Evolutionary conservation across 2,329 filamentous ascomycete genomes (phyloP), one percentile per base, ranked within the genome.

Genomic region (Teratosphaeria zuluensis): DNA sequence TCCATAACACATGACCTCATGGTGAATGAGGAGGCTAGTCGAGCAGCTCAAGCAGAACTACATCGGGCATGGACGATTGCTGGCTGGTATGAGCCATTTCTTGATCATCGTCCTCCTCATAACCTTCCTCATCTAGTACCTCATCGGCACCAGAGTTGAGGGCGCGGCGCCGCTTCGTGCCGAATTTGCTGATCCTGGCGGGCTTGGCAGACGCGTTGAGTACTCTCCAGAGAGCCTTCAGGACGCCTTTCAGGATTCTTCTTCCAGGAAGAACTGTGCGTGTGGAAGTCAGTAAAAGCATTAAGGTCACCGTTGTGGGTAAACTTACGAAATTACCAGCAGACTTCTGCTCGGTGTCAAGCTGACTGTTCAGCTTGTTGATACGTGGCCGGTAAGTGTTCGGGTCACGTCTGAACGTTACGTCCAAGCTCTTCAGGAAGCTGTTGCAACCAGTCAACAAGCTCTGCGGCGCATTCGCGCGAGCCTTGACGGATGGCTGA

Each of bases 371-470:
- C 71, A 85, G 79, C 84, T 99, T 99, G 84, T 99, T 99, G 81
- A 99, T 99, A 78, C 95, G 90, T 63, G 95, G 94, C 62, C 94
- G 87, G 83, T 84, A 99, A 71, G 94, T 96, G 78, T 87, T 91
- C 63, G 95, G 94, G 72, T 99, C 94, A 74, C 95, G 91, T 70
- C 94, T 90, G 88, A 99, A 99, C 55, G 94, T 97, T 69, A 99
- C 94, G 69, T 99, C 90, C 63, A 99, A 80, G 76, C 91, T 96
- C 84, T 95, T 90, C 74, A 99, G 77, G 83, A 99, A 99, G 61
- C 81, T 84, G 81, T 99, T 99, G 84, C 94, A 99, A 61, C 94
- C 92, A 48, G 90, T 95, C 68, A 97, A 83, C 57, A 99, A 83
- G 51, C 89, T 95, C 78, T 99, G 90, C 38, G 95, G 94, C 55